Percentiles rank a stretch among this genome's conserved stretches.
Evolutionary conservation across 2,329 filamentous ascomycete genomes (phyloP).

Genomic region (Diplodia seriata): DNA sequence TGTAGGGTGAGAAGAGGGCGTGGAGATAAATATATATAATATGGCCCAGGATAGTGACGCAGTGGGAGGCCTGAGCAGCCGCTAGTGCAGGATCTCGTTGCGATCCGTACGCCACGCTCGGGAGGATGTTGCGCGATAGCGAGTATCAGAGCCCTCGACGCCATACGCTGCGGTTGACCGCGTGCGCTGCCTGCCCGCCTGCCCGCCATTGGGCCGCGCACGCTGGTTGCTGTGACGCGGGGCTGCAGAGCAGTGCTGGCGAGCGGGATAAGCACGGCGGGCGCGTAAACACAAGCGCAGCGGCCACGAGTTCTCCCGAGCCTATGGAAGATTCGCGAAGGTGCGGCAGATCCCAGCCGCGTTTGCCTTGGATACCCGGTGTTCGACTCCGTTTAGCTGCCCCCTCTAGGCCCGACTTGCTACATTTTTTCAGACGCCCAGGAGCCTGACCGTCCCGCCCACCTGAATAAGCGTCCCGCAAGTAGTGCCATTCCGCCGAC

Average conservation of each 20-base stretch:
- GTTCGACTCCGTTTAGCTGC: slow-evolving; percentile 28
- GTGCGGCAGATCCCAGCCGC: slow-evolving; percentile 15
- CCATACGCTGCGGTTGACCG: not conserved
- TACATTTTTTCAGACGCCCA: slow-evolving; percentile 29
- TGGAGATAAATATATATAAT: not conserved
- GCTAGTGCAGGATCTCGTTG: slow-evolving; percentile 15
- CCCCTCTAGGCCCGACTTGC: slow-evolving; percentile 25
- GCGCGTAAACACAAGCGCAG: slow-evolving; percentile 15
- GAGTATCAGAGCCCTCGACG: not conserved
- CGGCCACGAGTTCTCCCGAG: slow-evolving; percentile 24
- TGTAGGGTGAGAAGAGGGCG: not conserved
- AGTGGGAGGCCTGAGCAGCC: slow-evolving; percentile 28
- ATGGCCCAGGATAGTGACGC: slow-evolving; percentile 25
- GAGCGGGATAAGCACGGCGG: not conserved
- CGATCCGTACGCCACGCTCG: slow-evolving; percentile 21
- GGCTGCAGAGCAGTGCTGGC: not conserved
- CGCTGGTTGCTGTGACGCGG: slow-evolving; percentile 15
- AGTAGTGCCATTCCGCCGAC: slow-evolving; percentile 28
- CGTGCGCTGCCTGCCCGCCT: not conserved
- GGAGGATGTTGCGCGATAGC: slow-evolving; percentile 17
- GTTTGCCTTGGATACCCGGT: slow-evolving; percentile 28
- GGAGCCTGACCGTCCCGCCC: slow-evolving; percentile 23
- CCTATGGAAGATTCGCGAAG: slow-evolving; percentile 29
- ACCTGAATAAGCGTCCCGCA: slow-evolving; percentile 32
- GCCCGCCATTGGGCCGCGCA: not conserved